These are phyloP conservation scores for Vigna trinervia DNA, from an alignment of 306 rosid genomes.

Conservation along the genomic window DNA sequence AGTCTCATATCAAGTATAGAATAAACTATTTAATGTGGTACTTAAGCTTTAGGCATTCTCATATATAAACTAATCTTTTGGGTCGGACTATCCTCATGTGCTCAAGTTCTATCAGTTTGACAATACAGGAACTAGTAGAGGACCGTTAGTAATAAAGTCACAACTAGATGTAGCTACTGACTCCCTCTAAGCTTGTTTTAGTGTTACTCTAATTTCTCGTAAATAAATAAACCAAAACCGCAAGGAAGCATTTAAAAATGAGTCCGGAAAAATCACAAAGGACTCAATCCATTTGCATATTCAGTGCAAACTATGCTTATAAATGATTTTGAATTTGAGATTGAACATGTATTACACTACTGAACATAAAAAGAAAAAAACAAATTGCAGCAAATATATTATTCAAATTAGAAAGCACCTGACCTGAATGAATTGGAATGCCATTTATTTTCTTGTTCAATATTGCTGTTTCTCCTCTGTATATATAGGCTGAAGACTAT, in stretches of 20 bases:
- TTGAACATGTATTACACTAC: constrained; percentile 1
- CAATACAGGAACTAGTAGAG: constrained; percentile 17
- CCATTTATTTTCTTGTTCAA: constrained; percentile 17
- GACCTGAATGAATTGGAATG: constrained; percentile 35
- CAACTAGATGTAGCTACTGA: background rate
- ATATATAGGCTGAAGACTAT: constrained; percentile 45
- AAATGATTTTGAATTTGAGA: constrained; percentile 1
- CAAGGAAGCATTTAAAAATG: constrained; percentile 1
- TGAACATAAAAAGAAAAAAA: constrained; percentile 11
- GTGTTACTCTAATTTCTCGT: background rate
- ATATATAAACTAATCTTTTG: no score
- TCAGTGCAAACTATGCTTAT: background rate
- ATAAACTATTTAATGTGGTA: no score
- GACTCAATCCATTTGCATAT: constrained; percentile 22
- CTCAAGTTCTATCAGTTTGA: background rate
- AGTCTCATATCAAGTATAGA: no score
- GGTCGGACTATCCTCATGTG: no score
- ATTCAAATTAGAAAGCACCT: constrained; percentile 40
- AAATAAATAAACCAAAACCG: background rate
- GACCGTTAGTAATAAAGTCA: background rate
- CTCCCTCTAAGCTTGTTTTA: background rate
- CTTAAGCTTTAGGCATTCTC: no score
- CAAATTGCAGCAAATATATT: constrained; percentile 23
- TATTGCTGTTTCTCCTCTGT: constrained; percentile 36
- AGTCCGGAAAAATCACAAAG: background rate